phyloP scores from a whole-genome alignment of 208 protist genomes.

The Zelonia costaricensis region DNA sequence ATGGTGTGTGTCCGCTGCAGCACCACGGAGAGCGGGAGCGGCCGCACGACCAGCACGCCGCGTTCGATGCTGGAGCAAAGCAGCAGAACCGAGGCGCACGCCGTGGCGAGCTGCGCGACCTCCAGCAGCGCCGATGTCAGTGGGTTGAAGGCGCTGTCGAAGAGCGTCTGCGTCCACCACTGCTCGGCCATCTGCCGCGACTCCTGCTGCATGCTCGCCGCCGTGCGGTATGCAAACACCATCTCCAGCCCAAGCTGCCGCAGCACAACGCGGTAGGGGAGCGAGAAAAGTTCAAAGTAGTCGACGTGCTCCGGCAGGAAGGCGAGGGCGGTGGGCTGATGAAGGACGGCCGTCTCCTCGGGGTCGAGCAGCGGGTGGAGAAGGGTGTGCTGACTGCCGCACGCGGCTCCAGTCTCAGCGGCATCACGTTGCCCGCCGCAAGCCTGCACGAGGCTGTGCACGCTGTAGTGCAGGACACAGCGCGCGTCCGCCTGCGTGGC shows the following conservation, averaged over 20 bases:
- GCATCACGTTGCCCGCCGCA: not conserved
- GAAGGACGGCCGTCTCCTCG: constrained; percentile 32
- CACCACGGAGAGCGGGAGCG: not conserved
- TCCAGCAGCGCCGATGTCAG: constrained; percentile 32
- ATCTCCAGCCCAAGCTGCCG: constrained; percentile 70
- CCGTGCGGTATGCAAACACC: constrained; percentile 59
- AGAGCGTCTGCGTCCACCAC: constrained; percentile 32
- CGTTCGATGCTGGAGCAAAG: not conserved
- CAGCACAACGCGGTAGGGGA: constrained; percentile 52
- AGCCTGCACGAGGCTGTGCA: constrained; percentile 4
- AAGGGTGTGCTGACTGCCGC: not conserved
- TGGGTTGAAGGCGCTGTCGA: constrained; percentile 37
- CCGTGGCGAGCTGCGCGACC: constrained; percentile 7
- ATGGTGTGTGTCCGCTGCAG: constrained; percentile 7
- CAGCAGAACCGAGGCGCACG: constrained; percentile 17
- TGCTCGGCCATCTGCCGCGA: constrained; percentile 33
- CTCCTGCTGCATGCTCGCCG: constrained; percentile 30
- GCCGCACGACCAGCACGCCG: not conserved
- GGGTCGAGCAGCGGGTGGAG: constrained; percentile 32
- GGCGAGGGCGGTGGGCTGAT: constrained; percentile 8
- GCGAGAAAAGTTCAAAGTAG: constrained; percentile 38
- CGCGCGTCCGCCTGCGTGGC: constrained; percentile 23
- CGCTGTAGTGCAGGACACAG: constrained; percentile 19
- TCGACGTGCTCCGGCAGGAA: constrained; percentile 41
- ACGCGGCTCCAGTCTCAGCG: not conserved